Base-by-base conservation (phyloP, 169 alveolate genomes). In the Cryptosporidium sp. region DNA sequence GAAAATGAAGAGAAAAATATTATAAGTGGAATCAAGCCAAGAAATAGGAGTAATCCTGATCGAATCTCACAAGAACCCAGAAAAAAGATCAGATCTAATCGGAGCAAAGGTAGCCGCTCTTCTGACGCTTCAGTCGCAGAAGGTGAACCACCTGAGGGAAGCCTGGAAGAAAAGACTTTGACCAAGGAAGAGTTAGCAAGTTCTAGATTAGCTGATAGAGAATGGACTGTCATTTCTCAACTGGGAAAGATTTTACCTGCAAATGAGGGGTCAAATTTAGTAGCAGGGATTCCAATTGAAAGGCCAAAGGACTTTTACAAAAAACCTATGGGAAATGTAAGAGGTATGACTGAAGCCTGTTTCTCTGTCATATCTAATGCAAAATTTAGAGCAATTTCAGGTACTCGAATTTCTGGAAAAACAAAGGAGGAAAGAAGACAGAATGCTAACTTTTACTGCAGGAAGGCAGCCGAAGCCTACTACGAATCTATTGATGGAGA, bases 401-500 rank as follows among this genome's bases (percentile, higher is more conserved):
- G 89, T 9, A 26, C 89, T 16, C 52, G 89, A 44, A 65, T 80
- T 23, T 21, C 56, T 35, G 89, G 89, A n/a, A 80, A 65, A 65
- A 80, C 73, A 16, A 80, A 60, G 65, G 89, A 80, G 23, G 89
- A 80, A 35, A 33, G 89, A 39, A 60, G 31, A 80, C 21, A 12
- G 0, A 80, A 65, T 62, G 73, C 75, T 9, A 65, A n/a, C 37
- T 60, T 80, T 35, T 80, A 80, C 44, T 80, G 89, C 29, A 62
- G 80, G 60, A 80, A 80, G 35, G 89, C 89, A 26, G 60, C 89
- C 5, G 89, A 80, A 51, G 65, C 39, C 14, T 48, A 58, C 26
- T 80, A 80, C 42, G 89, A 65, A 44, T 62, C 89, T 39, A 21
- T 80, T 0, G 70, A 60, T n/a, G 89, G 89, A 42, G 75, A 80